Percentiles rank a stretch among this genome's conserved stretches.
Conservation (phyloP, 176 grass and related monocot species). For the Aegilops tauschii region DNA sequence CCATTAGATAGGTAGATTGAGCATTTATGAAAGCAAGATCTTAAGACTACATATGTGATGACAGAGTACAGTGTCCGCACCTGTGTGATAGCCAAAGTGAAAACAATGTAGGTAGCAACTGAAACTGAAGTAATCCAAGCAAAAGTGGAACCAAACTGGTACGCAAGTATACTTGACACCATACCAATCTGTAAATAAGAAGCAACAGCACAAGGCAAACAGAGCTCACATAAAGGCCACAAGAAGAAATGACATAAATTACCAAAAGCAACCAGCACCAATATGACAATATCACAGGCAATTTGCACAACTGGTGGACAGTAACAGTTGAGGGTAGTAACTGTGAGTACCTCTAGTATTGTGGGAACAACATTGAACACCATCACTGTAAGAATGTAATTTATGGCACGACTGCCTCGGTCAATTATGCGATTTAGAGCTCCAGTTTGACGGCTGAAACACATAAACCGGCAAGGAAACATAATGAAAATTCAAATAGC, state of each 20-base stretch:
- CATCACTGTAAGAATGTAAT: conserved; percentile 94
- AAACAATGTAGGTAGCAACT: conserved; percentile 89
- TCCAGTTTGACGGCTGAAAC: conserved; percentile 95
- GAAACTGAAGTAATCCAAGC: conserved; percentile 99
- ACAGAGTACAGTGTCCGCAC: conserved; percentile 37
- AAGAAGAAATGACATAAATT: conserved; percentile 13
- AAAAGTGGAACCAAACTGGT: conserved; percentile 91
- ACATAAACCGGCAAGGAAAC: conserved; percentile 36
- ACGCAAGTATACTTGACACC: conserved; percentile 96
- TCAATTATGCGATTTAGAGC: conserved; percentile 96
- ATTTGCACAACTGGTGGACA: conserved; percentile 3
- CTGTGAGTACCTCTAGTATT: conserved; percentile 77
- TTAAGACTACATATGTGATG: background rate
- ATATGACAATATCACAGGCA: background rate
- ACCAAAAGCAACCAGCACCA: conserved; percentile 2
- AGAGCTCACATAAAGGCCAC: conserved; percentile 17
- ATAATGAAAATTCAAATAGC: conserved; percentile 31
- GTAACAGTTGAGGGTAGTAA: conserved; percentile 2
- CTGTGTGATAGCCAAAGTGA: conserved; percentile 94
- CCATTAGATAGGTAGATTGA: conserved; percentile 15
- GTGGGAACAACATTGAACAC: conserved; percentile 96
- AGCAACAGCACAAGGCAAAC: conserved; percentile 18
- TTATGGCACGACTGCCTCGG: conserved; percentile 94
- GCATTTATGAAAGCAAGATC: conserved; percentile 4
- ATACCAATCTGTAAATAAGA: conserved; percentile 74